A percentile compares a stretch with the other conserved stretches of the same genome.
These are phyloP conservation scores for Mortierella sp. DNA, from an alignment of 371 early-diverging fungal genomes.

Conservation along the genomic window DNA sequence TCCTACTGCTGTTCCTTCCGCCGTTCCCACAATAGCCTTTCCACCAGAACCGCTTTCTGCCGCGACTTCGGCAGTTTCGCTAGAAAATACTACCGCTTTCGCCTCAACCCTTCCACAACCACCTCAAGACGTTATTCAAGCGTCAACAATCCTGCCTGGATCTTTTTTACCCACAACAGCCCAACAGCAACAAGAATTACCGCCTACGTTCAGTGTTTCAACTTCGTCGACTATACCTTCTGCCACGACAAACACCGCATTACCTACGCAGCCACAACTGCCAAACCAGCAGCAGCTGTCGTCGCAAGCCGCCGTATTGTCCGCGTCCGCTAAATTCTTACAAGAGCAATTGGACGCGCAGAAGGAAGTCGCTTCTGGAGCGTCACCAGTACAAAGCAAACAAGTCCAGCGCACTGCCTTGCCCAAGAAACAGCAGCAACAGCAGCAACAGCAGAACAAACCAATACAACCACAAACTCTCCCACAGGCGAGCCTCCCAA, in stretches of 20 bases:
- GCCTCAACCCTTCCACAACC: constrained; percentile 5
- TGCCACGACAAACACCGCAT: constrained; percentile 1
- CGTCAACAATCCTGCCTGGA: background rate
- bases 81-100: background rate
- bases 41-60: background rate
- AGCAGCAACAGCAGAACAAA: constrained; percentile 2
- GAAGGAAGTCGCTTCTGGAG: background rate
- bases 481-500: background rate
- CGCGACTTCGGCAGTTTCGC: background rate
- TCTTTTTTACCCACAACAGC: background rate
- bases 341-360: background rate
- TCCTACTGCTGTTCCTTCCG: background rate
- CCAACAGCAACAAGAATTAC: background rate
- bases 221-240: background rate
- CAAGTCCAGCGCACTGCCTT: background rate
- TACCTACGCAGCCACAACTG: background rate
- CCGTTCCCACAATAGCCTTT: background rate
- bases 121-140: background rate
- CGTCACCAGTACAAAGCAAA: background rate
- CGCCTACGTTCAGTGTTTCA: background rate
- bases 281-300: background rate
- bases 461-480: background rate
- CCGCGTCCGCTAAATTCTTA: constrained; percentile 4
- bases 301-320: background rate
- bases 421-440: constrained; percentile 1